These are phyloP conservation scores for Wickerhamomyces rabaulensis DNA, from an alignment of 805 yeast genomes.

Conservation along the genomic window DNA sequence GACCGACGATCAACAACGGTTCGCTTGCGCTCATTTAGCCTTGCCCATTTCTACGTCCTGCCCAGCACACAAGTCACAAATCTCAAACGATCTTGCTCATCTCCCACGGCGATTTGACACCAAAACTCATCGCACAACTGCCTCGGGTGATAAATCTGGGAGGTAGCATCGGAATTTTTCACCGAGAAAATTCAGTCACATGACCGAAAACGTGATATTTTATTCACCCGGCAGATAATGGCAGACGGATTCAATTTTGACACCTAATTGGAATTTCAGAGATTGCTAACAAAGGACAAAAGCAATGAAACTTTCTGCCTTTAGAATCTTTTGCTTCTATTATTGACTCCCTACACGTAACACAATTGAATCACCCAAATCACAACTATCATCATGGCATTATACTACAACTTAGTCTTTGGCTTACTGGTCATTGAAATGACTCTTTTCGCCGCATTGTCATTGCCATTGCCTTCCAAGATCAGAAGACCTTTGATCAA, in stretches of 20 bases:
- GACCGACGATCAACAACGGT: too few relatives aligned
- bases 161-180: too few relatives aligned
- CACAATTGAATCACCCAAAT: not conserved
- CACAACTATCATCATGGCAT: constrained; percentile 20
- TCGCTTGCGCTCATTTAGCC: too few relatives aligned
- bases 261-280: not conserved
- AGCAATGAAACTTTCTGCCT: not conserved
- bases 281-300: not conserved
- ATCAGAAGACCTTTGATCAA: constrained; percentile 64
- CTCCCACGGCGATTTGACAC: not conserved
- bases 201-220: not conserved
- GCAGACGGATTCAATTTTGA: not conserved
- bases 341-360: too few relatives aligned
- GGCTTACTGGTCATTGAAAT: constrained; percentile 75
- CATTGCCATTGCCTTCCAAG: constrained; percentile 79
- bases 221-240: not conserved
- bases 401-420: constrained; percentile 43
- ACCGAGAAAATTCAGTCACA: not conserved
- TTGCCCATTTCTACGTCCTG: too few relatives aligned
- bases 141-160: not conserved
- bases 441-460: constrained; percentile 69
- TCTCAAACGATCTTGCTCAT: too few relatives aligned
- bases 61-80: too few relatives aligned
- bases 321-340: too few relatives aligned
- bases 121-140: not conserved